These are phyloP conservation scores for Plasmodium knowlesi DNA, from an alignment of 169 alveolate genomes.

Conservation along the genomic window DNA sequence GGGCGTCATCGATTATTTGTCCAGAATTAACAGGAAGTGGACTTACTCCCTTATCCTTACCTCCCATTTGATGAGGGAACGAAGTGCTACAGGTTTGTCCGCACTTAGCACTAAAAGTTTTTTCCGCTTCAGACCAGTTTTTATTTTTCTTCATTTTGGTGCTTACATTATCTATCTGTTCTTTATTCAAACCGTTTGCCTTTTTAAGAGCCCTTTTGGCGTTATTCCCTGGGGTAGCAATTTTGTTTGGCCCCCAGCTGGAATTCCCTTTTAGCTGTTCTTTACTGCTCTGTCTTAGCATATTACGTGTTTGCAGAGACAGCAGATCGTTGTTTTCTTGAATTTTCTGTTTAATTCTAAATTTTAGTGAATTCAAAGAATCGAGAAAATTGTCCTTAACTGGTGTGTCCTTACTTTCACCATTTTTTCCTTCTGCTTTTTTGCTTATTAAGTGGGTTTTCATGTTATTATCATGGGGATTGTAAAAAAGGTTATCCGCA, in stretches of 20 bases:
- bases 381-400: conserved; percentile 12
- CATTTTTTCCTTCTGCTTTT: conserved; percentile 6
- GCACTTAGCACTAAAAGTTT: not conserved
- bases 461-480: not conserved
- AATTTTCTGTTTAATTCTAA: conserved; percentile 66
- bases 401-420: not conserved
- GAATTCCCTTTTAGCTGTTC: not conserved
- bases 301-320: not conserved
- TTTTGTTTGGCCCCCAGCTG: not conserved
- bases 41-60: not conserved
- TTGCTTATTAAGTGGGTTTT: not conserved
- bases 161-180: conserved; percentile 1
- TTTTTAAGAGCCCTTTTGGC: conserved; percentile 5
- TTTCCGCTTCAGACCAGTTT: not conserved
- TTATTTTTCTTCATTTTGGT: conserved; percentile 8
- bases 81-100: not conserved
- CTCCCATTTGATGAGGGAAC: not conserved
- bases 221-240: not conserved
- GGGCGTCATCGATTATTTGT: not conserved
- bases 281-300: not conserved
- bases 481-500: conserved; percentile 23
- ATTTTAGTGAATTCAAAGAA: conserved; percentile 25
- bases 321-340: conserved; percentile 40
- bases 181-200: not conserved
- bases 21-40: not conserved